A percentile compares a stretch with the other conserved stretches of the same genome.
Evolutionary conservation across 2,329 filamentous ascomycete genomes (phyloP).

Genomic region (Alternaria gansuensis): DNA sequence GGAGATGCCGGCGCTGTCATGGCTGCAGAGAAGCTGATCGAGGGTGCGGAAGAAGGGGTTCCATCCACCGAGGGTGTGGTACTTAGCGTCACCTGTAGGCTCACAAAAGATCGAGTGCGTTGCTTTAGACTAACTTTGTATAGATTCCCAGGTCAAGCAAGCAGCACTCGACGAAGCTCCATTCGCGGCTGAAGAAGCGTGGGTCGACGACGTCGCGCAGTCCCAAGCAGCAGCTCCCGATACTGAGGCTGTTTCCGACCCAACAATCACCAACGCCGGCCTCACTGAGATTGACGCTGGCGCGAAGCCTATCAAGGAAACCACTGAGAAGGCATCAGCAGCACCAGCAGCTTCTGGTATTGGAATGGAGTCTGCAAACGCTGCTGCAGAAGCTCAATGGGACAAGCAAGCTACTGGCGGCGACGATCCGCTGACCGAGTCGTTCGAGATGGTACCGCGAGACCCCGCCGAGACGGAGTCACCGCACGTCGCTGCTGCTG

Average conservation of each 20-base stretch:
- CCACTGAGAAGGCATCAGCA: constrained; percentile 34
- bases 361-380: constrained; percentile 56
- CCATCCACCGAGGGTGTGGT: constrained; percentile 70
- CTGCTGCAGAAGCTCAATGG: constrained; percentile 72
- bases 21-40: constrained; percentile 78
- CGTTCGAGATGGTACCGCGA: constrained; percentile 79
- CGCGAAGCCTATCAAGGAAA: constrained; percentile 44
- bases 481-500: constrained; percentile 60
- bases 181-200: constrained; percentile 63
- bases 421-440: constrained; percentile 65
- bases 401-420: constrained; percentile 62
- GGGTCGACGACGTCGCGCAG: constrained; percentile 59
- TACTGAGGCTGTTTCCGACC: constrained; percentile 63
- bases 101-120: not conserved
- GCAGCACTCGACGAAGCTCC: constrained; percentile 59
- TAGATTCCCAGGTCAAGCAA: constrained; percentile 69
- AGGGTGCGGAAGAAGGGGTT: constrained; percentile 73
- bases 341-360: constrained; percentile 52
- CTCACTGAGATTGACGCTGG: constrained; percentile 70
- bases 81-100: constrained; percentile 76
- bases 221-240: constrained; percentile 53
- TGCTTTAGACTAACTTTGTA: constrained; percentile 22
- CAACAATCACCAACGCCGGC: constrained; percentile 71
- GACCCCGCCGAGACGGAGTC: constrained; percentile 78
- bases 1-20: constrained; percentile 78